Conservation (phyloP, 345 rosid species). For the Gossypium stocksii region DNA sequence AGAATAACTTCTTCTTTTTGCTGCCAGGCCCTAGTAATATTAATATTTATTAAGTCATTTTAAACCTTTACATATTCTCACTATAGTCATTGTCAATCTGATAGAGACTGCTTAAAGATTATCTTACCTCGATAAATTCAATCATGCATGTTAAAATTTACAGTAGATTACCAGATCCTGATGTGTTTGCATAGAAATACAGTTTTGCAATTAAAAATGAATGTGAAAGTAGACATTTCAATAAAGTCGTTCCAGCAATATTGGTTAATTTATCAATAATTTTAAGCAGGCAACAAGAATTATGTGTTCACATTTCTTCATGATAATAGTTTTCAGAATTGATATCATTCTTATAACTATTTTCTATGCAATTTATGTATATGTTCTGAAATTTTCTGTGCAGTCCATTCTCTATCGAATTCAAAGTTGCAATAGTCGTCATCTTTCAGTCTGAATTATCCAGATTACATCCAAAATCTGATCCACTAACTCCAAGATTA, state of each 20-base stretch:
- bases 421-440: conserved; percentile 67
- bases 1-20: neutral
- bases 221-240: neutral
- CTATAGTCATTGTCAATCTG: neutral
- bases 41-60: neutral
- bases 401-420: conserved; percentile 89
- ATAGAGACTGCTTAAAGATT: neutral
- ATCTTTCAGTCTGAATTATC: conserved; percentile 62
- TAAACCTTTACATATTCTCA: neutral
- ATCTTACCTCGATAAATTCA: neutral
- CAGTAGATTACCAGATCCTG: neutral
- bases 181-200: neutral
- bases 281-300: neutral
- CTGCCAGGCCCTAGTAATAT: neutral
- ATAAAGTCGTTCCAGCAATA: neutral
- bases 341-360: neutral
- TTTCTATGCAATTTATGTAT: neutral
- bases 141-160: neutral
- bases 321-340: neutral
- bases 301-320: neutral
- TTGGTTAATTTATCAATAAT: neutral
- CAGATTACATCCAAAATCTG: conserved; percentile 59
- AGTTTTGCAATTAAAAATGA: neutral
- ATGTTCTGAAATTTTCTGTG: conserved; percentile 11
- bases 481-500: conserved; percentile 82